phyloP scores from a whole-genome alignment of 768 basidiomycete species.

The Suillus alpinus region DNA sequence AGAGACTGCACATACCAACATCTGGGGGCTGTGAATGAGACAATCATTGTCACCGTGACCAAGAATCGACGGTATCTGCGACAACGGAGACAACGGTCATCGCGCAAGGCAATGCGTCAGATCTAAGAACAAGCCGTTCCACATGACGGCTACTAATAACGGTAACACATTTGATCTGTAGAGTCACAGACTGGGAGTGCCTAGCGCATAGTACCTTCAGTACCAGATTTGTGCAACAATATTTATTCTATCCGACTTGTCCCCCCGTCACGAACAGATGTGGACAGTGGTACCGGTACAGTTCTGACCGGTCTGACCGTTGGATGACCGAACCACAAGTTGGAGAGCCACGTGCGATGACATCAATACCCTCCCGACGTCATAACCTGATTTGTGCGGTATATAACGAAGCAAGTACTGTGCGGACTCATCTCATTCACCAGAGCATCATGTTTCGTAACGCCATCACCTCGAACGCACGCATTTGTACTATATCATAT shows the following conservation, averaged over 20 bases:
- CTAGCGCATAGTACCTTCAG: too few species aligned
- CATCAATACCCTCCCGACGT: constrained; percentile 5
- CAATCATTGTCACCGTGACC: constrained; percentile 20
- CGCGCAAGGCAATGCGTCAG: constrained; percentile 12
- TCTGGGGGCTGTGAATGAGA: constrained; percentile 22
- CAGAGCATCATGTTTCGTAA: not conserved
- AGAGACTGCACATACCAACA: constrained; percentile 23
- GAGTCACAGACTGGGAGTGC: not conserved
- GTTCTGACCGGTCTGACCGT: too few species aligned
- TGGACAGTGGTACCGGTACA: not conserved
- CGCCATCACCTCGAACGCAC: not conserved
- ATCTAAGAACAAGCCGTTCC: not conserved
- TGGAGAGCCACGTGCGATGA: constrained; percentile 5
- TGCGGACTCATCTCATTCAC: not conserved
- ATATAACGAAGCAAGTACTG: not conserved
- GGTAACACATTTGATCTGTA: not conserved
- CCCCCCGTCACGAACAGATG: constrained; percentile 9
- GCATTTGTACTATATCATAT: not conserved
- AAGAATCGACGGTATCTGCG: constrained; percentile 16
- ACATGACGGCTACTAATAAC: not conserved
- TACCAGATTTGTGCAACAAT: too few species aligned
- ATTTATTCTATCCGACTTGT: constrained; percentile 16
- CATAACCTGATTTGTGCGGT: not conserved
- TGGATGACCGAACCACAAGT: not conserved
- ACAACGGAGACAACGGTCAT: constrained; percentile 9